Percentiles rank a stretch among this genome's conserved stretches.
phyloP scores from a whole-genome alignment of 176 grass and related monocot species.

The Areca catechu region DNA sequence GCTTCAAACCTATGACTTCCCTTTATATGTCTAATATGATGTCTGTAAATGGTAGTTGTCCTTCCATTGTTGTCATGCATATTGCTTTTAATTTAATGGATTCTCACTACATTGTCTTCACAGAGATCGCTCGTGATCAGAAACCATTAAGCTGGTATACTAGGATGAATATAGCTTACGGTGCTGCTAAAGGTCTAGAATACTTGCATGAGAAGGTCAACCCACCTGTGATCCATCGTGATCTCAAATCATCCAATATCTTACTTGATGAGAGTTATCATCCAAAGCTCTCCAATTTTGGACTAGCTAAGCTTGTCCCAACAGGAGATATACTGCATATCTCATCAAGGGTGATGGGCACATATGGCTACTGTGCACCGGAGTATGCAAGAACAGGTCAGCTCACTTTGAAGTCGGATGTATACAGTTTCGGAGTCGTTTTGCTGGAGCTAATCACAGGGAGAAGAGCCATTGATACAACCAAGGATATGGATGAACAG shows the following conservation, averaged over 20 bases:
- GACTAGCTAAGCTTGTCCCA: constrained; percentile 59
- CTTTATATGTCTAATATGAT: no score
- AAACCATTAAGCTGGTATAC: constrained; percentile 61
- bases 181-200: constrained; percentile 68
- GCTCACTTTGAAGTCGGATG: constrained; percentile 70
- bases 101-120: constrained; percentile 10
- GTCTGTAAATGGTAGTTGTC: no score
- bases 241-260: constrained; percentile 88
- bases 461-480: constrained; percentile 60
- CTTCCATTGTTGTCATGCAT: no score
- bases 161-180: constrained; percentile 83
- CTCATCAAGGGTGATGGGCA: constrained; percentile 74
- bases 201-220: constrained; percentile 78
- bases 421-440: constrained; percentile 86
- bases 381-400: constrained; percentile 59
- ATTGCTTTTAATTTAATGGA: no score
- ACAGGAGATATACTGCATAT: constrained; percentile 32
- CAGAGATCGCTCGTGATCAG: constrained; percentile 46
- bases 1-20: no score
- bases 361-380: constrained; percentile 80
- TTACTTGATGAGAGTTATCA: constrained; percentile 58
- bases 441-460: constrained; percentile 80
- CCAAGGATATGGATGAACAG: constrained; percentile 45
- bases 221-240: constrained; percentile 61
- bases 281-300: constrained; percentile 87